Evolutionary conservation across 164 flowering plant genomes (phyloP).

Genomic region (Saururus chinensis): DNA sequence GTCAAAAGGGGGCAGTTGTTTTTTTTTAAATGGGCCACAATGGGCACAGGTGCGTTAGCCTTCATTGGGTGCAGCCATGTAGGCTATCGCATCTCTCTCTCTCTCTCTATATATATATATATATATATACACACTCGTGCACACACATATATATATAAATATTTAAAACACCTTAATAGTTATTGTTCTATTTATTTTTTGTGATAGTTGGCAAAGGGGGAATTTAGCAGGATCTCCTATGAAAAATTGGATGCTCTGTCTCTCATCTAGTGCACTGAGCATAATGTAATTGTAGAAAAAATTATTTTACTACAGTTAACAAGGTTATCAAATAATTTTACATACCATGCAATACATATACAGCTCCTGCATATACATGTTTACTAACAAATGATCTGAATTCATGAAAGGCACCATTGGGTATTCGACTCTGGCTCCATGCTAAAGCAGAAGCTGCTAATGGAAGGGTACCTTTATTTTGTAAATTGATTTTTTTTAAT

Average conservation of each 20-base stretch:
- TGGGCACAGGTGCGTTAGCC: too few relatives aligned
- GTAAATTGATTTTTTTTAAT: not conserved
- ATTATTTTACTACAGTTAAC: too few relatives aligned
- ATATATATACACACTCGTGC: too few relatives aligned
- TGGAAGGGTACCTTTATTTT: conserved; percentile 36
- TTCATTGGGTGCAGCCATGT: too few relatives aligned
- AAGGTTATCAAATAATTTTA: not conserved
- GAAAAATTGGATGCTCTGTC: not conserved
- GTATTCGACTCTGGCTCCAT: conserved; percentile 47
- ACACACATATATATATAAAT: too few relatives aligned
- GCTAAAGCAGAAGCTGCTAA: conserved; percentile 36
- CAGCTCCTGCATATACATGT: not conserved
- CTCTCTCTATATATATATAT: too few relatives aligned
- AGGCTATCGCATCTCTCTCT: too few relatives aligned
- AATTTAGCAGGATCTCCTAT: not conserved
- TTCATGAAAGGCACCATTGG: conserved; percentile 59
- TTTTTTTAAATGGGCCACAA: too few relatives aligned
- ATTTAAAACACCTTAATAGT: not conserved
- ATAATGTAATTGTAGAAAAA: too few relatives aligned
- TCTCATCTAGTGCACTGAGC: too few relatives aligned
- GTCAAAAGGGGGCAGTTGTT: too few relatives aligned
- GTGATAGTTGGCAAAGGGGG: not conserved
- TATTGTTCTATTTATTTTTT: too few relatives aligned
- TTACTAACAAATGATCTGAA: not conserved
- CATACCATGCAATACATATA: not conserved